Base-by-base conservation (phyloP, 306 rosid genomes). In the Inga leiocalycina region DNA sequence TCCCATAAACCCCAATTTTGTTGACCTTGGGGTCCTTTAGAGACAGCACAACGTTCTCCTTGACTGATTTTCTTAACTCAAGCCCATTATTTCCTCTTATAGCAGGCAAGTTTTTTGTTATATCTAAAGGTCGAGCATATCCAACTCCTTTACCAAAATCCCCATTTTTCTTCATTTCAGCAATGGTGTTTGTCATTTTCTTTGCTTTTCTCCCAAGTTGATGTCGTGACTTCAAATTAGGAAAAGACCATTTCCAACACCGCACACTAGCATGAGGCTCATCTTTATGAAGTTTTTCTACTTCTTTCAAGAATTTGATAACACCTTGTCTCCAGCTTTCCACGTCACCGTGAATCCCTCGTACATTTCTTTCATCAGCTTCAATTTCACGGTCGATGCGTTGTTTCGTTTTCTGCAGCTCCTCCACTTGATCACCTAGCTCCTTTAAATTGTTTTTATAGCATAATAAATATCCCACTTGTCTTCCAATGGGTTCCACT, bases 201-300 rank as follows among this genome's bases (percentile, higher is more conserved):
- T 22, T 37, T 3, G 83, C 85, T 64, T 34, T 46, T 37, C 62
- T 76, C 11, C 90, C 48, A 19, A 75, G 75, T 10, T 43, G 78
- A 72, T 72, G 44, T 1, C 83, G 77, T 0, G 4, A 52, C 54
- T 27, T 34, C 49, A 83, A 17, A 32, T 83, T 77, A 0, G 57
- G 62, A 59, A 72, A 83, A 34, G 76, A 64, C 66, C 81, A 75
- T 20, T 15, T n/a, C 1, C 37, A 37, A 10, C 83, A 83, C 49
- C 76, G 32, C 2, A 11, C 51, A 8, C 8, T 39, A 0, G 52
- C 15, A 19, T 13, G 27, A 24, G 27, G 27, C 27, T 24, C 27
- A 24, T 24, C 27, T 24, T 24, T 24, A 24, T 24, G 27, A 24
- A 24, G 27, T 24, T 24, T 24, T 24, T 24, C 27, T 24, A 24